Percentiles rank a stretch among this genome's conserved stretches.
These are phyloP conservation scores for Podospora tetraspora DNA, from an alignment of 495 filamentous ascomycete species.

Conservation along the genomic window DNA sequence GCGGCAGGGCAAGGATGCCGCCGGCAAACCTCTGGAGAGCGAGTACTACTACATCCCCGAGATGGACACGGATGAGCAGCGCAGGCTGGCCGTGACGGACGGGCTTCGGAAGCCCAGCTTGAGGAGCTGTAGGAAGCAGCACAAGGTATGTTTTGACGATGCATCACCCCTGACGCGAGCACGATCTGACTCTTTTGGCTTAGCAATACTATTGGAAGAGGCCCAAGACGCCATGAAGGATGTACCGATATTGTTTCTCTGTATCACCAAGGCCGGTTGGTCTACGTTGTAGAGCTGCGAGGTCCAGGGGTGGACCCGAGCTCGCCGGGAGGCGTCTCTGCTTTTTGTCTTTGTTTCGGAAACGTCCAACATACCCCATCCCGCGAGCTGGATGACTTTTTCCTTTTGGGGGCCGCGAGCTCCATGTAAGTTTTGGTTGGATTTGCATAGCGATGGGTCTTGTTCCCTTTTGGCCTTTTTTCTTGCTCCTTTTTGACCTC, in stretches of 20 bases:
- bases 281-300: background rate
- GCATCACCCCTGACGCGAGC: background rate
- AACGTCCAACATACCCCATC: conserved; percentile 14
- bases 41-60: conserved; percentile 98
- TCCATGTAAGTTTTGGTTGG: conserved; percentile 5
- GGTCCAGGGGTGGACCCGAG: background rate
- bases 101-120: conserved; percentile 82
- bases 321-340: background rate
- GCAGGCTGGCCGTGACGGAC: conserved; percentile 77
- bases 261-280: background rate
- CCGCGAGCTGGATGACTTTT: background rate
- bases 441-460: background rate
- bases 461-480: background rate
- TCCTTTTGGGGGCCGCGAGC: background rate
- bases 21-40: conserved; percentile 86
- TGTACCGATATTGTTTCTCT: background rate
- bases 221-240: conserved; percentile 50
- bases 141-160: conserved; percentile 66
- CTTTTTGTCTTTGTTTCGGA: conserved; percentile 4
- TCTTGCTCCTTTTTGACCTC: background rate
- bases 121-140: conserved; percentile 82
- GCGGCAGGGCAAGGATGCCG: conserved; percentile 91
- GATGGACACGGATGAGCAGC: conserved; percentile 69
- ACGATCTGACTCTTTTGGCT: conserved; percentile 13
- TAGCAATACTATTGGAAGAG: conserved; percentile 96